Percentiles rank a stretch among this genome's conserved stretches.
Evolutionary conservation across 129 eudicot species (phyloP).

Genomic region (Helichrysum umbraculigerum): DNA sequence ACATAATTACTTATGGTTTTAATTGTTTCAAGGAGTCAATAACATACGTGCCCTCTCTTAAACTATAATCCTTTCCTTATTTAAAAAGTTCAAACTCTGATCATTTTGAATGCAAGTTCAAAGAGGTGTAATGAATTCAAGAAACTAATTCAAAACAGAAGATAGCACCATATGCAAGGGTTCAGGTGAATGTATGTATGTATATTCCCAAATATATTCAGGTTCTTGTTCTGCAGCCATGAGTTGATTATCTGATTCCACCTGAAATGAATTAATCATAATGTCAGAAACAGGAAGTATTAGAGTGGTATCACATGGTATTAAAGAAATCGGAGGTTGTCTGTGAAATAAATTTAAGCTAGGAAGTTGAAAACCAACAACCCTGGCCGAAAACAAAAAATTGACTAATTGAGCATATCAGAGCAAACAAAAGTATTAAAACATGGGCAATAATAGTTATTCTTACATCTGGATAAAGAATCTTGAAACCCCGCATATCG

Average conservation of each 20-base stretch:
- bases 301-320: neutral
- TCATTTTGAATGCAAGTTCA: too few species aligned
- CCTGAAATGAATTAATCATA: neutral
- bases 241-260: neutral
- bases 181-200: neutral
- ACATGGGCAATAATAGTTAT: neutral
- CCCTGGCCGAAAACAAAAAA: neutral
- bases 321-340: neutral
- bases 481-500: neutral
- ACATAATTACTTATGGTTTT: too few species aligned
- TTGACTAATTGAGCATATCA: neutral
- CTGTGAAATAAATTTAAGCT: neutral
- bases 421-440: neutral
- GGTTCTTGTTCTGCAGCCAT: neutral
- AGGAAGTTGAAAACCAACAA: neutral
- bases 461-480: conserved; percentile 1
- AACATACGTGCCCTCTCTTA: too few species aligned
- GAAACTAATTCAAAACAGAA: too few species aligned
- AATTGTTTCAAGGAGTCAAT: too few species aligned
- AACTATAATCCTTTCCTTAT: too few species aligned
- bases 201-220: neutral
- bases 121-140: too few species aligned
- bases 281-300: conserved; percentile 4
- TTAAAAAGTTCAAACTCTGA: too few species aligned
- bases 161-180: too few species aligned